Base-by-base conservation (phyloP, 2,329 filamentous ascomycete species). In the Curvularia lunata region DNA sequence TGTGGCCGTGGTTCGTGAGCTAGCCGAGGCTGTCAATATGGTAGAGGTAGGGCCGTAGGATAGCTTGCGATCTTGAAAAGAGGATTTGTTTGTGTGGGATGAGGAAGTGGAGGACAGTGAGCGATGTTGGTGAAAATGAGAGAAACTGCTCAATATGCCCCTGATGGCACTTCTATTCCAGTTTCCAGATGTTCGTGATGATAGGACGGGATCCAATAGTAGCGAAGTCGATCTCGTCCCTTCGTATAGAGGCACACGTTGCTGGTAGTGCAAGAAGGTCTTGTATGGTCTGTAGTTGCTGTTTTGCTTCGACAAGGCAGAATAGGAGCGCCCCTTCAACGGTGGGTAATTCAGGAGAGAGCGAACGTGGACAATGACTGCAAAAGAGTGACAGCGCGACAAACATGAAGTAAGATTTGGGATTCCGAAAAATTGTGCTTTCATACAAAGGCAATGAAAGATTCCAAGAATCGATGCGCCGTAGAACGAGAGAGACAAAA, bases 91-190 rank as follows among this genome's bases (percentile, higher is more conserved):
- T 61, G 32, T 49, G 30, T 55, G 54, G 42, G 13, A 13, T 30
- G 5, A 28, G 48, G 47, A 23, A 25, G 9, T 12, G n/a, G 18
- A 16, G 9, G 19, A n/a, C 8, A 10, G 16, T 6, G 12, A 27
- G 41, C 25, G 21, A 23, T 13, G 5, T 18, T 18, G 43, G 59
- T 63, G 45, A 61, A 48, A 47, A 58, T 54, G 59, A 55, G 48
- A 56, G 55, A 34, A 30, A 28, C n/a, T n/a, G 41, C 30, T 42
- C 21, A 45, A 46, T 28, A 18, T 41, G 42, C 34, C 32, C 43
- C 32, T 47, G 46, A 43, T 47, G 10, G 48, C n/a, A 19, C 55
- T 30, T 8, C 9, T 23, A 7, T 18, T 21, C 21, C 25, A 37
- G 9, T 18, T 19, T 27, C 5, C 4, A 8, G 16, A 5, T n/a